Conservation (phyloP, 164 flowering plant species). For the Cinnamomum micranthum region DNA sequence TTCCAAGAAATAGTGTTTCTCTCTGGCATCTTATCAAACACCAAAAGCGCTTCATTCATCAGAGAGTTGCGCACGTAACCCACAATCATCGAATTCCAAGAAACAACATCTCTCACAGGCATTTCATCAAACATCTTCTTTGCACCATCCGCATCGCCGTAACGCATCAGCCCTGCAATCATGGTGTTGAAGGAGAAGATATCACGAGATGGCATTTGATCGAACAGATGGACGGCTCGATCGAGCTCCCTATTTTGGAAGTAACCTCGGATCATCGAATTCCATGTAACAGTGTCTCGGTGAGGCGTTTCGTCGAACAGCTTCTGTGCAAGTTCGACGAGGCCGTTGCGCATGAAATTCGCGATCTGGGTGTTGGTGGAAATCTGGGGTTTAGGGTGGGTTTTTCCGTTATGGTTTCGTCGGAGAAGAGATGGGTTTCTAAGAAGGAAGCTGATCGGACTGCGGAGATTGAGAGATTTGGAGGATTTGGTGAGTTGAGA, state of each 20-base stretch:
- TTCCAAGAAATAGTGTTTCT: conserved; percentile 64
- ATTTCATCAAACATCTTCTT: conserved; percentile 36
- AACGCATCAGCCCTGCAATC: conserved; percentile 50
- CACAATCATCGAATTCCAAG: conserved; percentile 64
- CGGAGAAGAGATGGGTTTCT: conserved; percentile 1
- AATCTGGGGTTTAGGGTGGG: conserved; percentile 18
- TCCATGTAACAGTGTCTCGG: conserved; percentile 48
- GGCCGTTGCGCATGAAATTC: conserved; percentile 42
- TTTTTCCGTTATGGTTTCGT: conserved; percentile 8
- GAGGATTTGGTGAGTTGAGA: conserved; percentile 11
- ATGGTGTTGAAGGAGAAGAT: conserved; percentile 52
- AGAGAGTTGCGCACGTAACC: conserved; percentile 46
- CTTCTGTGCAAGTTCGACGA: conserved; percentile 35
- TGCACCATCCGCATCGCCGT: conserved; percentile 38
- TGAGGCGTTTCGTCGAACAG: conserved; percentile 57
- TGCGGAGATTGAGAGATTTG: neutral
- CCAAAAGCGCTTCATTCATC: conserved; percentile 34
- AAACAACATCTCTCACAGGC: conserved; percentile 47
- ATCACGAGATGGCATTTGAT: conserved; percentile 51
- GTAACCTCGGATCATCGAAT: conserved; percentile 62
- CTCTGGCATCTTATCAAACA: conserved; percentile 44
- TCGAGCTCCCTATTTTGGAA: conserved; percentile 37
- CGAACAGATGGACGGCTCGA: conserved; percentile 32
- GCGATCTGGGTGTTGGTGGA: conserved; percentile 43
- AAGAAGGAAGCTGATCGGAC: neutral